Evolutionary conservation across 176 grass and related monocot species (phyloP).

Genomic region (Carex parvula): DNA sequence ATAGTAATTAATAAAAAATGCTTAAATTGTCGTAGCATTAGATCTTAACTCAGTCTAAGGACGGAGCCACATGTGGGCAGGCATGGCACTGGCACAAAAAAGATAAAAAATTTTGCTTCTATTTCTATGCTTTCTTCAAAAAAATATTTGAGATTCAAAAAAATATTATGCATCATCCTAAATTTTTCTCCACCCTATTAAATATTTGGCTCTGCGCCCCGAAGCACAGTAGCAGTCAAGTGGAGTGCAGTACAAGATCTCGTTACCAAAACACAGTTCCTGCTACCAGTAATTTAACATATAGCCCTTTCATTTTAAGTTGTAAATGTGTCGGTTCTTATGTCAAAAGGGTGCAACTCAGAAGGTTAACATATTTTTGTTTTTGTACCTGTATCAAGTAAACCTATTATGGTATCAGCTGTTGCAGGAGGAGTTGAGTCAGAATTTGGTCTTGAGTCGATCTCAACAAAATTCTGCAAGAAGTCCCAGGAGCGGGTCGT

Average conservation of each 20-base stretch:
- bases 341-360: neutral
- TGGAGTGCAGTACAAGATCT: neutral
- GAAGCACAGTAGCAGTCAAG: neutral
- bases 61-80: too few relatives aligned
- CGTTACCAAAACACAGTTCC: neutral
- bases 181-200: too few relatives aligned
- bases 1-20: neutral
- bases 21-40: neutral
- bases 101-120: too few relatives aligned
- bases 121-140: too few relatives aligned
- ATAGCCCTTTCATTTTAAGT: neutral
- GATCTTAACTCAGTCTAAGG: neutral
- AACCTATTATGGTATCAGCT: slow-evolving; percentile 58
- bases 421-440: slow-evolving; percentile 8
- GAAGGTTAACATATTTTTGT: neutral
- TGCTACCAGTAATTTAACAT: neutral
- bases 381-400: slow-evolving; percentile 58
- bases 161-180: too few relatives aligned
- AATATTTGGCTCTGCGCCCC: too few relatives aligned
- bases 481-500: slow-evolving; percentile 92
- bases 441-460: slow-evolving; percentile 10
- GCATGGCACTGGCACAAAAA: too few relatives aligned
- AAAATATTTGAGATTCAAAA: too few relatives aligned
- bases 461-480: slow-evolving; percentile 43
- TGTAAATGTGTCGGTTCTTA: neutral